Base-by-base conservation (phyloP, 805 yeast genomes). In the Saitoella complicata region DNA sequence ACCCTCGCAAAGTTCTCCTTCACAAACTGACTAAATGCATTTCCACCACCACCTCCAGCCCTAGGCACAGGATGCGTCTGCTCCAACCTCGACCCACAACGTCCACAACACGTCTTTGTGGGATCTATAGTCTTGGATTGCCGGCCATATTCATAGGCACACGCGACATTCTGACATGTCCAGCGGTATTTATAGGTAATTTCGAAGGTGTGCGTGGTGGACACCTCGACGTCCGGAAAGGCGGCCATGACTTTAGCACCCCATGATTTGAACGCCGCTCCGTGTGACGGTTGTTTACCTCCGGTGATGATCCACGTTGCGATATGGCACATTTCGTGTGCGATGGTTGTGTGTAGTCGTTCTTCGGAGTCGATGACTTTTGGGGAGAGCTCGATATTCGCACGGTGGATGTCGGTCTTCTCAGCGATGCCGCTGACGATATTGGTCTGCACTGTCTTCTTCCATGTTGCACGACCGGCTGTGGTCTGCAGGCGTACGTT, bases 361-460 rank as follows among this genome's bases (percentile, higher is more conserved):
- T 39, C 32, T 5, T 39, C 35, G 8, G 34, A 31, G 7, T 31
- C 42, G 11, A 39, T 29, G 8, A 39, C 42, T 39, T 39, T 39
- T n/a, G 29, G 29, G 7, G 42, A 39, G 10, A 39, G 35, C 10
- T 39, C 42, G 32, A 39, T 31, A 32, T 29, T 31, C 8, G 42
- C 42, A 4, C 31, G 95, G 58, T n/a, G 21, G 4, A 21, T 21
- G 21, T 21, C 21, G 21, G 21, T 21, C 21, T 21, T 21, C 21
- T 21, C 4, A 21, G 21, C 21, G 21, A 21, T 21, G 21, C 21
- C 21, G 21, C 21, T 21, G 21, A 21, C 21, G 21, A 21, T 21
- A 4, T 21, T 21, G 21, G 21, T 21, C 21, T 21, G 21, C 21
- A 21, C 21, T 21, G 21, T 21, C 21, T 21, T 21, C 21, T 21